Conservation (phyloP, 371 early-diverging fungal genomes). For the Apophysomyces trapeziformis region DNA sequence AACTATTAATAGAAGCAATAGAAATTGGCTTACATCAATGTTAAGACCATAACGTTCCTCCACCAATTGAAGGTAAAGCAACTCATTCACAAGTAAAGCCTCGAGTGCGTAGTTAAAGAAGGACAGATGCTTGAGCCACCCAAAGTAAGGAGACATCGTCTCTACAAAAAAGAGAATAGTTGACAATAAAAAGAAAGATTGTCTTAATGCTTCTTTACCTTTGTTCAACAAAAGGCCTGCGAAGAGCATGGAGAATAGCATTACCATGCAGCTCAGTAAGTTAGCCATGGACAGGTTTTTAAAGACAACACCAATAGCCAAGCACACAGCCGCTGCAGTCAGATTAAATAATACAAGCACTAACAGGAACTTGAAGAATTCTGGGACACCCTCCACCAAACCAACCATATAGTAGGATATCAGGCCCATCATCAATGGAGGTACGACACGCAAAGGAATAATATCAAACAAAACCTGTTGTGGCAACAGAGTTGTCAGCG, state of each 20-base stretch:
- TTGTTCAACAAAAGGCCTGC: conserved; percentile 90
- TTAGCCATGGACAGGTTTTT: conserved; percentile 81
- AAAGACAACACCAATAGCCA: conserved; percentile 79
- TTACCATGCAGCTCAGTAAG: conserved; percentile 76
- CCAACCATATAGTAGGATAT: conserved; percentile 92
- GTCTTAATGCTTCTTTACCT: conserved; percentile 29
- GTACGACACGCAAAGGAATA: conserved; percentile 85
- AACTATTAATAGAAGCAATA: conserved; percentile 1
- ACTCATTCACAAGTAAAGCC: conserved; percentile 86
- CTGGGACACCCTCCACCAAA: conserved; percentile 63
- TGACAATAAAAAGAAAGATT: neutral
- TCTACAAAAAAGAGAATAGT: conserved; percentile 36
- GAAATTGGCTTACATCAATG: conserved; percentile 63
- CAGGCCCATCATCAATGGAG: conserved; percentile 84
- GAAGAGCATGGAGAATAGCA: conserved; percentile 91
- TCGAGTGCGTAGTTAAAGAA: conserved; percentile 93
- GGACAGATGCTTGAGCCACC: conserved; percentile 81
- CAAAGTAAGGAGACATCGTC: conserved; percentile 75
- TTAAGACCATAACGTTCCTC: conserved; percentile 83
- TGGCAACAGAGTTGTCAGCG: neutral
- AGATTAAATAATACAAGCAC: conserved; percentile 87
- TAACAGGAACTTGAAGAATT: conserved; percentile 83
- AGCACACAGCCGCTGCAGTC: conserved; percentile 79
- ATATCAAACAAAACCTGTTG: conserved; percentile 75
- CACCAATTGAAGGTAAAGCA: conserved; percentile 74